Conservation (phyloP, 345 rosid species). For the Bruguiera sexangula region DNA sequence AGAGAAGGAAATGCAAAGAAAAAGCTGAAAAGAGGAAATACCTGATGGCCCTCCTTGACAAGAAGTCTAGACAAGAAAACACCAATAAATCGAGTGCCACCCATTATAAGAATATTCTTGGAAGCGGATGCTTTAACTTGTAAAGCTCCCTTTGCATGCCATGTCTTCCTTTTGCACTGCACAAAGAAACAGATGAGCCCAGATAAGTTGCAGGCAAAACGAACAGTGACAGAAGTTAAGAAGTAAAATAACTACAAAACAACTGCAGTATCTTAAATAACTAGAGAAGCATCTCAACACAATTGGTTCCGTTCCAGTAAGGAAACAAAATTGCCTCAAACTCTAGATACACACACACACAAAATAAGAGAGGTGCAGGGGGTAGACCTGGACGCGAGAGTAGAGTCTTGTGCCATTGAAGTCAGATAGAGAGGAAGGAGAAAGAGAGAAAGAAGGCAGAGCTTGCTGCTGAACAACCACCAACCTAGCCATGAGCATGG, state of each 20-base stretch:
- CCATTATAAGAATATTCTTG: slow-evolving; percentile 93
- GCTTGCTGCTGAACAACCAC: slow-evolving; percentile 65
- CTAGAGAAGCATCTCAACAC: background rate
- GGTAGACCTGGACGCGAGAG: slow-evolving; percentile 56
- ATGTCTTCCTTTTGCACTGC: slow-evolving; percentile 70
- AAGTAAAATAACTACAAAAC: background rate
- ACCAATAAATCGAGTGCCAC: slow-evolving; percentile 93
- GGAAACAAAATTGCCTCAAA: background rate
- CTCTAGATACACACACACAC: background rate
- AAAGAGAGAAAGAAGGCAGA: slow-evolving; percentile 64
- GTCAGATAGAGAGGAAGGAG: slow-evolving; percentile 77
- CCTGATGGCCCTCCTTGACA: slow-evolving; percentile 93
- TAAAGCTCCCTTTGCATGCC: slow-evolving; percentile 64
- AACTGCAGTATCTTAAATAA: background rate
- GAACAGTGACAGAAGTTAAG: background rate
- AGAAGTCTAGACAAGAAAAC: slow-evolving; percentile 85
- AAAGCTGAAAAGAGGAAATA: slow-evolving; percentile 10
- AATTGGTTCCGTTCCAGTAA: background rate
- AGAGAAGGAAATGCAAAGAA: background rate
- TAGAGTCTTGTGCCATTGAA: slow-evolving; percentile 80
- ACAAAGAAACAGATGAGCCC: slow-evolving; percentile 1
- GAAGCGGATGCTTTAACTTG: slow-evolving; percentile 68
- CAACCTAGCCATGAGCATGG: slow-evolving; percentile 53
- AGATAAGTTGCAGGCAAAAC: too few relatives aligned
- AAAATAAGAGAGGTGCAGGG: background rate